Percentiles rank a stretch among this genome's conserved stretches.
These are phyloP conservation scores for Arthrocladium fulminans DNA, from an alignment of 2,329 filamentous ascomycete genomes.

Conservation along the genomic window DNA sequence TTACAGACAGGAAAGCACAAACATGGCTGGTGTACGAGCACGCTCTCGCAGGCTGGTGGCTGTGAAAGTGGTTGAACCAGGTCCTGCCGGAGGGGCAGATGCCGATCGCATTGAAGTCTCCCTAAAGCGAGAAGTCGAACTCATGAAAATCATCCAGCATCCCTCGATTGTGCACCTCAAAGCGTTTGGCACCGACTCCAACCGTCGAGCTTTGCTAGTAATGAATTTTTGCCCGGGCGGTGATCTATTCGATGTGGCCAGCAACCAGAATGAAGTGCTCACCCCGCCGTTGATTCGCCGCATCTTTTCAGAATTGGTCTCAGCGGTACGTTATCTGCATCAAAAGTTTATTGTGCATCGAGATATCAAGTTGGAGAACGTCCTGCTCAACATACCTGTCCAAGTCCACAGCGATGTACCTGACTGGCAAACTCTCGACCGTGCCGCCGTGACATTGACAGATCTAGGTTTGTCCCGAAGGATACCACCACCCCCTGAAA, in stretches of 20 bases:
- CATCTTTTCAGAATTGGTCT: conserved; percentile 82
- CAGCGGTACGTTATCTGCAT: conserved; percentile 79
- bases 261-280: conserved; percentile 58
- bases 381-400: conserved; percentile 75
- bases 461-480: conserved; percentile 84
- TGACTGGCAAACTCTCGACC: conserved; percentile 67
- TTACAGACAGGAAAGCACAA: conserved; percentile 26
- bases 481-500: conserved; percentile 62
- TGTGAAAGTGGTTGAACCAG: conserved; percentile 91
- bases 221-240: conserved; percentile 89
- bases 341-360: conserved; percentile 80
- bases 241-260: conserved; percentile 88
- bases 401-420: conserved; percentile 56
- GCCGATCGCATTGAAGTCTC: conserved; percentile 90
- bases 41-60: conserved; percentile 74
- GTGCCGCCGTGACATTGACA: conserved; percentile 78
- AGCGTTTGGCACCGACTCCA: conserved; percentile 77
- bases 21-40: conserved; percentile 38
- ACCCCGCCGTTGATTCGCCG: conserved; percentile 63
- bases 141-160: conserved; percentile 79
- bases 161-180: conserved; percentile 86
- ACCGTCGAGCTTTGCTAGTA: conserved; percentile 71
- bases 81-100: conserved; percentile 83
- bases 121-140: conserved; percentile 87
- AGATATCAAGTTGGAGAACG: conserved; percentile 97